phyloP scores from a whole-genome alignment of 805 yeast genomes.

The Wickerhamiella qilinensis region DNA sequence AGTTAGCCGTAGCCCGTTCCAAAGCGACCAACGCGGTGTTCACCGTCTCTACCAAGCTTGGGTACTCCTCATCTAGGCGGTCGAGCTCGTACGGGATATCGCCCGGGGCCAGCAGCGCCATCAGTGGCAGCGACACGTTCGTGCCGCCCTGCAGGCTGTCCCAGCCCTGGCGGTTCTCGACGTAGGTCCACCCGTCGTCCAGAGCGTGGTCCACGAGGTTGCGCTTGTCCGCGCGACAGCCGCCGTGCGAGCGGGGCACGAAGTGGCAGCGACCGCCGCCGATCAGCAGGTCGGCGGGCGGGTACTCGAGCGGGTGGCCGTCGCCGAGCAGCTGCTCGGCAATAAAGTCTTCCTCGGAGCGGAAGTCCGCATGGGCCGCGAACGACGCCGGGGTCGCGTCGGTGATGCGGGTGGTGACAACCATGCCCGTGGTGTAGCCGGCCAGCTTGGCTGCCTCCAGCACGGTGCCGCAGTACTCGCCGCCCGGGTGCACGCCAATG shows the following conservation, averaged over 20 bases:
- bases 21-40: constrained; percentile 57
- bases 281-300: constrained; percentile 74
- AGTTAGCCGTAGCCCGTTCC: constrained; percentile 46
- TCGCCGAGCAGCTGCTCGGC: constrained; percentile 74
- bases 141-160: constrained; percentile 40
- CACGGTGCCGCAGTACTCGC: constrained; percentile 71
- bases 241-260: constrained; percentile 39
- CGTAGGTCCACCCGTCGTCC: constrained; percentile 46
- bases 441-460: constrained; percentile 71
- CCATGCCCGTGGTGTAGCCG: constrained; percentile 77
- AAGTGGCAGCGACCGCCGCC: constrained; percentile 78
- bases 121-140: constrained; percentile 56
- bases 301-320: constrained; percentile 57
- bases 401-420: constrained; percentile 80
- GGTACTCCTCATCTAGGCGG: constrained; percentile 42
- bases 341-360: constrained; percentile 69
- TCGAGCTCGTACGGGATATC: constrained; percentile 82
- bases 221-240: constrained; percentile 56
- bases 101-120: constrained; percentile 56
- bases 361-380: constrained; percentile 58
- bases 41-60: constrained; percentile 69
- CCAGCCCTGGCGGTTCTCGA: constrained; percentile 41
- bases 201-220: constrained; percentile 53
- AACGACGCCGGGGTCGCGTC: constrained; percentile 95
- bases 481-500: constrained; percentile 60